A percentile compares a stretch with the other conserved stretches of the same genome.
Conservation (phyloP, 345 rosid species). For the Capsella bursapastoris region DNA sequence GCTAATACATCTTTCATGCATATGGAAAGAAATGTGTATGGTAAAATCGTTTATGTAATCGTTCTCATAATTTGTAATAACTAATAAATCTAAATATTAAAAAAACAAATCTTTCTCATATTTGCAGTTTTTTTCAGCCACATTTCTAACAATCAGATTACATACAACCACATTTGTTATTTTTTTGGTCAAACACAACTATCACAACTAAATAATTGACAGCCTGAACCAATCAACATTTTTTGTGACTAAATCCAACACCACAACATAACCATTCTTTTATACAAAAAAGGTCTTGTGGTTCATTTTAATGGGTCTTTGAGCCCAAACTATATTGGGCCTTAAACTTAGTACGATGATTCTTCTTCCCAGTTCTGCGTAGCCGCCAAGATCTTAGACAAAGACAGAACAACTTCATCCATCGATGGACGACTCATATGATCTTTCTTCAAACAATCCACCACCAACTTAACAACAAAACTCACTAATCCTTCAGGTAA, state of each 20-base stretch:
- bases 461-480: slow-evolving; percentile 50
- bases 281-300: background rate
- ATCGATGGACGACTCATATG: slow-evolving; percentile 68
- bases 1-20: too few relatives aligned
- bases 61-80: too few relatives aligned
- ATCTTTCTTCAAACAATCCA: slow-evolving; percentile 63
- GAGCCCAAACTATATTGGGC: slow-evolving; percentile 5
- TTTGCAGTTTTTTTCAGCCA: background rate
- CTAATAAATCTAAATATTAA: too few relatives aligned
- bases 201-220: background rate
- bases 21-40: too few relatives aligned
- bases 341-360: slow-evolving; percentile 35
- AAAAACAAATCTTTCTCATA: background rate
- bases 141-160: background rate
- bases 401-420: slow-evolving; percentile 61
- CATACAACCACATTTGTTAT: background rate
- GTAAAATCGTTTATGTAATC: too few relatives aligned
- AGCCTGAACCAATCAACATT: background rate
- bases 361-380: slow-evolving; percentile 54
- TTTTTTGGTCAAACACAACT: background rate
- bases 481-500: slow-evolving; percentile 54
- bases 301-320: background rate
- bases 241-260: slow-evolving; percentile 12
- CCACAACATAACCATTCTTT: background rate
- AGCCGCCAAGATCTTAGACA: slow-evolving; percentile 55